Base-by-base conservation (phyloP, 768 basidiomycete species). In the Agaricus blazei region DNA sequence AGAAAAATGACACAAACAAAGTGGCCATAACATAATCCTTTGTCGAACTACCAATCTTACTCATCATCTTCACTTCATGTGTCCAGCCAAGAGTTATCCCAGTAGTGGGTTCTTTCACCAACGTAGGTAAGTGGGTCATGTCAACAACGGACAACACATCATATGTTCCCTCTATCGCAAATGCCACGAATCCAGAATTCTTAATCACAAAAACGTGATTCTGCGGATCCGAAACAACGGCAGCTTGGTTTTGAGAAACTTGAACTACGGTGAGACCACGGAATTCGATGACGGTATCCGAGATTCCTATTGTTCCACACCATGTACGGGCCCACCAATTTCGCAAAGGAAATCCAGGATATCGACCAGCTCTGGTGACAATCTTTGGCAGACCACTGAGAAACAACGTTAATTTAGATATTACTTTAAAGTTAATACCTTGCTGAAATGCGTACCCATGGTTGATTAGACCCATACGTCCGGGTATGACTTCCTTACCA, bases 261-360 rank as follows among this genome's bases (percentile, higher is more conserved):
- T 93, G 90, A 0, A 93, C 89, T n/a, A 88, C 77, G 0, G 87
- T 90, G 57, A 93, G 71, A 48, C 90, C 90, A 48, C 83, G 77
- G 66, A 91, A 91, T 59, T 86, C 82, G 46, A 92, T 85, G 24
- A 89, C 87, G 1, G 90, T 86, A 61, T 92, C 90, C 9, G 89
- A 90, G 44, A 91, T 88, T 63, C 87, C 87, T 63, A 77, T 79
- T 3, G 80, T 84, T 15, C 88, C 90, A 51, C 68, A 65, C 81
- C 83, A 92, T n/a, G 73, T 65, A 14, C 90, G 77, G 3, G 89
- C 89, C 88, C 88, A 91, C 90, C 90, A 91, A 59, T 91, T 91
- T 2, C 87, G 75, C 47, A 89, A 72, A 9, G 88, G 88, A 66
- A 84, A 84, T 0, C 78, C 73, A 23, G 91, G 89, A 62, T 93